Evolutionary conservation across 2,329 filamentous ascomycete genomes (phyloP), one percentile per base, ranked within the genome.

Genomic region (Colletotrichum sp.): DNA sequence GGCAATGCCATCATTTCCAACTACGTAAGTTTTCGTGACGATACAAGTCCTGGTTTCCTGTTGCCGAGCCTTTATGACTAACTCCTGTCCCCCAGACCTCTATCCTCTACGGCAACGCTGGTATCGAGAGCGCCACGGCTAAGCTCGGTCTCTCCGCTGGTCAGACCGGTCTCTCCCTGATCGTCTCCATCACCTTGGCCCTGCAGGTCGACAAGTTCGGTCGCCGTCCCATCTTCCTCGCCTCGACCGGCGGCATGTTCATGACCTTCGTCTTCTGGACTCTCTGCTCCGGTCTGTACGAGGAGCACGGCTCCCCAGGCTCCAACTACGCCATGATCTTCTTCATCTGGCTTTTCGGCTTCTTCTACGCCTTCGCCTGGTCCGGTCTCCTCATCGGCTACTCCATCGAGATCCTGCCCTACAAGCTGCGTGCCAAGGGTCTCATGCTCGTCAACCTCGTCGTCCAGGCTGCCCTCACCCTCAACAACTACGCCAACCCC

Each of bases 1-100:
- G 90, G 91, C 70, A 92, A 92, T 81, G 90, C 88, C 75, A 87
- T 92, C 65, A 89, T 92, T 78, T 90, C 87, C 75, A 92, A 92
- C 84, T 92, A 92, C 78, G 59, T 59, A 28, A 3, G 55, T 59
- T 26, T 59, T 6, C 15, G 13, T 57, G 16, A 21, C 7, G 55
- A 59, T 3, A 28, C 5, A 16, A 16, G 7, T 59, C 24, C 43
- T 52, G 10, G 10, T 13, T 52, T 21, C 43, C 5, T 6, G n/a
- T 4, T 21, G 43, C n/a, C 43, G n/a, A 21, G 4, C 10, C 43
- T 52, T 21, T 5, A 4, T 21, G 43, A 52, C 43, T 59, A 59
- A 59, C 55, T 59, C 26, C 16, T 28, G 3, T 59, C 88, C 2
- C 12, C n/a, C n/a, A 52, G 43, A 52, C 43, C n/a, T 52, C 86